A percentile compares a stretch with the other conserved stretches of the same genome.
Evolutionary conservation across 2,329 filamentous ascomycete genomes (phyloP).

Genomic region (Aaosphaeria pasadenensis): DNA sequence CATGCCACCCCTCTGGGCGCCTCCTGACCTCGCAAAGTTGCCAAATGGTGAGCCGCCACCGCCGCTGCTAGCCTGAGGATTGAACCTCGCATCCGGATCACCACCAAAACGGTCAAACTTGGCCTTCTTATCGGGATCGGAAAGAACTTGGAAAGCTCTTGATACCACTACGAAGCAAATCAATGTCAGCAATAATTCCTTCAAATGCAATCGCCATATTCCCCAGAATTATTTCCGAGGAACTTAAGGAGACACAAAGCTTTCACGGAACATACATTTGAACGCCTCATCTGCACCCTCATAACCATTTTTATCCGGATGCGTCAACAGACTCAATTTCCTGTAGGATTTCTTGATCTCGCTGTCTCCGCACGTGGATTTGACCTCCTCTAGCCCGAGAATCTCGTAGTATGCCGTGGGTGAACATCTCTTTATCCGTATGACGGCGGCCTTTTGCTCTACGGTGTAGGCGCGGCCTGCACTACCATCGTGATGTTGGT

Average conservation of each 20-base stretch:
- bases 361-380: constrained; percentile 65
- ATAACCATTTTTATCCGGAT: constrained; percentile 98
- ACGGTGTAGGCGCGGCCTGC: constrained; percentile 75
- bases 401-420: constrained; percentile 96
- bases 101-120: constrained; percentile 87
- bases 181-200: not conserved
- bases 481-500: constrained; percentile 76
- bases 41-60: constrained; percentile 61
- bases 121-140: constrained; percentile 87
- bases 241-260: not conserved
- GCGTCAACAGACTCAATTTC: constrained; percentile 88
- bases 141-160: constrained; percentile 87
- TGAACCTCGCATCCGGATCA: constrained; percentile 87
- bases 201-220: too few species aligned
- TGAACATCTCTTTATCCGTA: constrained; percentile 80
- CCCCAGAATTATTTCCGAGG: too few species aligned
- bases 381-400: constrained; percentile 66
- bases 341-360: constrained; percentile 98
- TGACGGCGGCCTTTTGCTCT: constrained; percentile 88
- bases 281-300: constrained; percentile 95
- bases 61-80: constrained; percentile 49
- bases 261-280: constrained; percentile 58
- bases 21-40: constrained; percentile 53
- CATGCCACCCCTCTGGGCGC: constrained; percentile 54
- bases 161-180: constrained; percentile 67